phyloP scores from a whole-genome alignment of 1,284 basidiomycete species.

The Rhodotorula sp. region DNA sequence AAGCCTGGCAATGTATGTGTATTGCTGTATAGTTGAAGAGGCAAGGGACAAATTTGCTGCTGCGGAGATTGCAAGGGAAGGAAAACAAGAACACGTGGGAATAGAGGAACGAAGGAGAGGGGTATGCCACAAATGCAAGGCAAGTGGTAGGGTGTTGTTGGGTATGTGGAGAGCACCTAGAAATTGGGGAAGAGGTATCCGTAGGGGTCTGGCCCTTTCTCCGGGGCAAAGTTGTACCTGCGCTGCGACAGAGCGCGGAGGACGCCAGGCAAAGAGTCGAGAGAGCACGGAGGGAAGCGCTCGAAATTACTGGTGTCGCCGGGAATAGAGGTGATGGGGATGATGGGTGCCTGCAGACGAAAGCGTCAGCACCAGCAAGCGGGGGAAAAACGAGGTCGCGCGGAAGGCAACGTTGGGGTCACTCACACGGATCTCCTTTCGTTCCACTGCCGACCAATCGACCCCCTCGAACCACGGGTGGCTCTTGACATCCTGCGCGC shows the following conservation, averaged over 20 bases:
- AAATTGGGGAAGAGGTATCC: conserved; percentile 37
- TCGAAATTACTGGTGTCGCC: conserved; percentile 46
- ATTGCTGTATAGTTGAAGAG: too few species aligned
- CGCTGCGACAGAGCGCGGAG: conserved; percentile 31
- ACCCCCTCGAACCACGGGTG: conserved; percentile 47
- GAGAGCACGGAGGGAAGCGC: conserved; percentile 38
- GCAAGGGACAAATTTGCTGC: too few species aligned
- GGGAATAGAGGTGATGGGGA: conserved; percentile 38
- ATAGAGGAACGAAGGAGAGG: too few species aligned
- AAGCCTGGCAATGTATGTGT: too few species aligned
- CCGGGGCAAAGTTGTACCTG: conserved; percentile 22
- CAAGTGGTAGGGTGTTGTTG: background rate
- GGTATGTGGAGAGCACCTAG: background rate
- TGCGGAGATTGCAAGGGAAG: too few species aligned
- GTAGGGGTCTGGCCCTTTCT: conserved; percentile 29
- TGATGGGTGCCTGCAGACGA: conserved; percentile 42
- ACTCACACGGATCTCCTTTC: conserved; percentile 40
- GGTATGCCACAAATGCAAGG: too few species aligned
- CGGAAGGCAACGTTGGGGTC: background rate
- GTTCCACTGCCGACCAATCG: conserved; percentile 42
- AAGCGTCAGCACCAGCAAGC: background rate
- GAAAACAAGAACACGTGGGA: too few species aligned
- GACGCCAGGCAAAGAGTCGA: conserved; percentile 43
- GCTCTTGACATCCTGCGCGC: conserved; percentile 43
- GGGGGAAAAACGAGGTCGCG: background rate